Conservation (phyloP, 2,329 filamentous ascomycete genomes). For the Paecilomyces niveus region DNA sequence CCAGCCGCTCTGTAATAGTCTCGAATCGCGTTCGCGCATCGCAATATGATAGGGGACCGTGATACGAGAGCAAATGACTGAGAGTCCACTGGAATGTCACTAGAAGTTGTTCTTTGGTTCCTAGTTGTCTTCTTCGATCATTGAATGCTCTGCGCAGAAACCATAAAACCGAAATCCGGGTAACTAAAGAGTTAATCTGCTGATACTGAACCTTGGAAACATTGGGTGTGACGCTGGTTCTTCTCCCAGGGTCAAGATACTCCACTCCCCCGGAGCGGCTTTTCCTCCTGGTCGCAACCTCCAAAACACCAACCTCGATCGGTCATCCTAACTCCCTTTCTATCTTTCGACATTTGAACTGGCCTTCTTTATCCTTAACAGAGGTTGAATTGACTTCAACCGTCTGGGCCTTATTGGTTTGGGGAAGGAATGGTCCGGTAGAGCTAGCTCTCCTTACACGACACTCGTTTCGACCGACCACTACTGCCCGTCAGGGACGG, state of each 20-base stretch:
- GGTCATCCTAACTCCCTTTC: neutral
- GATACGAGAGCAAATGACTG: neutral
- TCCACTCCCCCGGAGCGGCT: neutral
- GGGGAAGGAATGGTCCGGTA: constrained; percentile 4
- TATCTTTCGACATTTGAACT: neutral
- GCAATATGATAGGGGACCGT: neutral
- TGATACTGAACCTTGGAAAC: neutral
- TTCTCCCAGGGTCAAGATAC: neutral
- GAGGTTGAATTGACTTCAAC: neutral
- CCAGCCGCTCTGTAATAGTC: neutral
- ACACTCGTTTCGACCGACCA: neutral
- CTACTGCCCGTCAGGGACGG: neutral
- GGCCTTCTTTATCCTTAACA: neutral
- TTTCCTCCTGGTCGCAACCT: neutral
- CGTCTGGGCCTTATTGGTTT: constrained; percentile 3
- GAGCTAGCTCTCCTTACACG: neutral
- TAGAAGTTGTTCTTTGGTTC: neutral
- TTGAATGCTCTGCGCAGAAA: neutral
- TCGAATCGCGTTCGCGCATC: neutral
- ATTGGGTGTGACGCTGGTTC: neutral
- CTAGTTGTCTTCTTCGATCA: neutral
- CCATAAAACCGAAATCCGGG: neutral
- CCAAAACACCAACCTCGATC: neutral
- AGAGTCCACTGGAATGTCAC: neutral
- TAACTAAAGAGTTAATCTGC: neutral